A percentile compares a stretch with the other conserved stretches of the same genome.
These are phyloP conservation scores for Arabis hirsuta DNA, from an alignment of 345 rosid species.

Conservation along the genomic window DNA sequence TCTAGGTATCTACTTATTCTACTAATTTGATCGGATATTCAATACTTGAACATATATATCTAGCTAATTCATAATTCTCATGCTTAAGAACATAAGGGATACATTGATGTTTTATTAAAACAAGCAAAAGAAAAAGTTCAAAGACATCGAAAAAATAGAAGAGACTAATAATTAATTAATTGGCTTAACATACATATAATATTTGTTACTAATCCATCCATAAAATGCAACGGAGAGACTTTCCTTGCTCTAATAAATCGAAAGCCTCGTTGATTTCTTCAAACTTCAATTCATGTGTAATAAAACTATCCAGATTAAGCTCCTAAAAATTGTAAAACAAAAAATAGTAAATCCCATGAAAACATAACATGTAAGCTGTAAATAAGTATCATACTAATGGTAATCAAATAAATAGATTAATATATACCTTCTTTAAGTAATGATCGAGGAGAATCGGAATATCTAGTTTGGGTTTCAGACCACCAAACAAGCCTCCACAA, in stretches of 20 bases:
- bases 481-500: slow-evolving; percentile 59
- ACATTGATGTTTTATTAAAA: not conserved
- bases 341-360: not conserved
- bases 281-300: slow-evolving; percentile 57
- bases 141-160: too few relatives aligned
- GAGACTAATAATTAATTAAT: not conserved
- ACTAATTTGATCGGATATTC: not conserved
- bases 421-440: slow-evolving; percentile 44
- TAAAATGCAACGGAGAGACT: slow-evolving; percentile 59
- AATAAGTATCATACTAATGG: not conserved
- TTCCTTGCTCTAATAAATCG: slow-evolving; percentile 54
- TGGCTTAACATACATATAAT: not conserved
- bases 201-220: slow-evolving; percentile 55
- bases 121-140: not conserved
- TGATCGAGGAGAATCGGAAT: slow-evolving; percentile 52
- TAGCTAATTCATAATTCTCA: not conserved
- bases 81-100: not conserved
- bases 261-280: slow-evolving; percentile 66
- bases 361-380: slow-evolving; percentile 4
- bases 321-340: slow-evolving; percentile 43
- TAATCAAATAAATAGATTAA: not conserved
- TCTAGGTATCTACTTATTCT: too few relatives aligned
- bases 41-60: not conserved
- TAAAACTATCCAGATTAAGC: slow-evolving; percentile 55
- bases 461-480: slow-evolving; percentile 62